Conservation (phyloP, 163 green algal genomes). For the Volvox carteri region DNA sequence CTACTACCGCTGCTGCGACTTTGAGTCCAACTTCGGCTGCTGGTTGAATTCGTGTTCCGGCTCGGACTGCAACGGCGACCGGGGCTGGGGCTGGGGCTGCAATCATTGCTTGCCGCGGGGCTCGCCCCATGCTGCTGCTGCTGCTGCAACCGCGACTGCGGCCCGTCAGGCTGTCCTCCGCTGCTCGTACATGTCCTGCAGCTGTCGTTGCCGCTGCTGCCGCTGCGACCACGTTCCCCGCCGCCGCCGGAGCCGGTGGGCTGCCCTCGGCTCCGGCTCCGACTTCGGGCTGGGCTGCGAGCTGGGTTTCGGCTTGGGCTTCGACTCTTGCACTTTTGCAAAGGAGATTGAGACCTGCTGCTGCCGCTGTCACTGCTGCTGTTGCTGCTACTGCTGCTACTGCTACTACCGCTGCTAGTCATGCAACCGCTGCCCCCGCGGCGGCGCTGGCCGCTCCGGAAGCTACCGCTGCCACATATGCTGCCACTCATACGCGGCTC, state of each 20-base stretch:
- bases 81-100: too few species aligned
- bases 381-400: constrained; percentile 5
- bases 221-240: neutral
- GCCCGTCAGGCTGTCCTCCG: too few species aligned
- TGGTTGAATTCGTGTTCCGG: neutral
- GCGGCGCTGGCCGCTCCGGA: neutral
- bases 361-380: constrained; percentile 1
- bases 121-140: too few species aligned
- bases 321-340: too few species aligned
- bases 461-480: neutral
- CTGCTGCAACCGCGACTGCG: too few species aligned
- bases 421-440: neutral
- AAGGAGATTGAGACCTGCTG: too few species aligned
- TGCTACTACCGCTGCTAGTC: neutral
- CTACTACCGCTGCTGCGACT: neutral
- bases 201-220: constrained; percentile 1
- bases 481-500: neutral
- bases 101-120: too few species aligned
- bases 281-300: neutral
- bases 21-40: neutral
- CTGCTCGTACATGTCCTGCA: too few species aligned
- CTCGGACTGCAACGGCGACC: neutral
- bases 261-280: neutral
- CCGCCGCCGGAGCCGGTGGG: neutral
- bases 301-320: neutral